Percentiles rank a stretch among this genome's conserved stretches.
Conservation (phyloP, 768 basidiomycete species). For the Scleroderma bovista region DNA sequence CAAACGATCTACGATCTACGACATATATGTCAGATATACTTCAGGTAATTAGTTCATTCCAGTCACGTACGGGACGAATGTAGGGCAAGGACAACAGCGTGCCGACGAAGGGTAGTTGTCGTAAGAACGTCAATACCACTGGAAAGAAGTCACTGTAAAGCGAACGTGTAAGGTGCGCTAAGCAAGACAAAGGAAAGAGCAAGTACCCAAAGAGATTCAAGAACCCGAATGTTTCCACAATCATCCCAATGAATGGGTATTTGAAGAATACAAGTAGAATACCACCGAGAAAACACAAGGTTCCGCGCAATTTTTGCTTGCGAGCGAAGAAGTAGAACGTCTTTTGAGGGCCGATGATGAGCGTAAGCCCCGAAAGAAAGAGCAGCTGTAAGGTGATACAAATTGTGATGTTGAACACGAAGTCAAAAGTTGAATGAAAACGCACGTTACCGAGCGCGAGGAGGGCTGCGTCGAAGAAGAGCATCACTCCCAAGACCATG, state of each 20-base stretch:
- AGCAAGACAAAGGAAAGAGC: neutral
- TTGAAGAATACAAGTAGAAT: constrained; percentile 92
- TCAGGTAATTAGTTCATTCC: neutral
- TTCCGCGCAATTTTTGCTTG: constrained; percentile 90
- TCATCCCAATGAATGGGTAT: constrained; percentile 90
- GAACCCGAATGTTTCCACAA: constrained; percentile 95
- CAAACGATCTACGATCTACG: constrained; percentile 70
- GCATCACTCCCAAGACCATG: constrained; percentile 93
- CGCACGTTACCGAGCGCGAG: constrained; percentile 95
- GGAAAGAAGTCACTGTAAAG: constrained; percentile 91
- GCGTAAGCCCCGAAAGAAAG: constrained; percentile 88
- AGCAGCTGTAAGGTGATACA: constrained; percentile 56
- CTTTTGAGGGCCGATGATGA: constrained; percentile 96
- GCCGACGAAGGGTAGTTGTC: constrained; percentile 91
- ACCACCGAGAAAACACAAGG: constrained; percentile 82
- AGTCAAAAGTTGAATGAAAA: constrained; percentile 10
- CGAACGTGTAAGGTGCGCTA: constrained; percentile 3
- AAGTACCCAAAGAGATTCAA: constrained; percentile 91
- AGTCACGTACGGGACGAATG: constrained; percentile 63
- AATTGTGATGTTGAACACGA: neutral
- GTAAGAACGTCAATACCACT: constrained; percentile 92
- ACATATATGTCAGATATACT: constrained; percentile 5
- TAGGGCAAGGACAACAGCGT: constrained; percentile 82
- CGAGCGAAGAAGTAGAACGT: constrained; percentile 98
- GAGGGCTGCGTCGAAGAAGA: constrained; percentile 94